Conservation (phyloP, 305 asterid species). For the Solanum hybrid region DNA sequence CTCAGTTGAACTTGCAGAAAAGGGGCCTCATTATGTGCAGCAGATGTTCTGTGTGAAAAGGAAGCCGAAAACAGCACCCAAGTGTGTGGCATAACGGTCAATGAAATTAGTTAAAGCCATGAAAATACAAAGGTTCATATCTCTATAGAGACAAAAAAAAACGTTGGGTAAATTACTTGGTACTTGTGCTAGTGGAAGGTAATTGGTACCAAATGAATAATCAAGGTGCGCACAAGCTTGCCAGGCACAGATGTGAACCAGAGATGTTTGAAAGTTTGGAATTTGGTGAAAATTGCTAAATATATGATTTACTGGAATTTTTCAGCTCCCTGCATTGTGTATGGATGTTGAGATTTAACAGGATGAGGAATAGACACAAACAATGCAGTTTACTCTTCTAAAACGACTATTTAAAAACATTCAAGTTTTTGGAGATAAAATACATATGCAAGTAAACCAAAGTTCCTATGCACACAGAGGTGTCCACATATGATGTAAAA, state of each 20-base stretch:
- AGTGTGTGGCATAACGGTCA: background rate
- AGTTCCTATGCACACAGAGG: background rate
- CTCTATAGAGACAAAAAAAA: background rate
- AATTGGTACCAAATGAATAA: background rate
- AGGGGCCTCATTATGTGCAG: background rate
- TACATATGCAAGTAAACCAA: background rate
- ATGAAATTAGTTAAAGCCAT: background rate
- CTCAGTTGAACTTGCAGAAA: background rate
- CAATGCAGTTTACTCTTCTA: background rate
- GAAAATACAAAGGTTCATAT: background rate
- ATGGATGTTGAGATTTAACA: background rate
- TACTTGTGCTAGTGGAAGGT: background rate
- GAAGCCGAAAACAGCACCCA: background rate
- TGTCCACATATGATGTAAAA: background rate
- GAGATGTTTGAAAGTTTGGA: background rate
- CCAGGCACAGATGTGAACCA: background rate
- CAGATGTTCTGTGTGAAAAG: background rate
- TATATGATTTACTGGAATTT: background rate
- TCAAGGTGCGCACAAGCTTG: background rate
- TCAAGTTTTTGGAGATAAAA: background rate
- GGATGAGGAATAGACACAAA: background rate
- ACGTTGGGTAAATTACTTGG: background rate
- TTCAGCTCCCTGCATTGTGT: background rate
- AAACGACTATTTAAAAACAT: background rate
- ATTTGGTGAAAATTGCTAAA: background rate